A percentile compares a stretch with the other conserved stretches of the same genome.
Evolutionary conservation across 768 basidiomycete species (phyloP).

Genomic region (Lactarius pseudohatsudake): DNA sequence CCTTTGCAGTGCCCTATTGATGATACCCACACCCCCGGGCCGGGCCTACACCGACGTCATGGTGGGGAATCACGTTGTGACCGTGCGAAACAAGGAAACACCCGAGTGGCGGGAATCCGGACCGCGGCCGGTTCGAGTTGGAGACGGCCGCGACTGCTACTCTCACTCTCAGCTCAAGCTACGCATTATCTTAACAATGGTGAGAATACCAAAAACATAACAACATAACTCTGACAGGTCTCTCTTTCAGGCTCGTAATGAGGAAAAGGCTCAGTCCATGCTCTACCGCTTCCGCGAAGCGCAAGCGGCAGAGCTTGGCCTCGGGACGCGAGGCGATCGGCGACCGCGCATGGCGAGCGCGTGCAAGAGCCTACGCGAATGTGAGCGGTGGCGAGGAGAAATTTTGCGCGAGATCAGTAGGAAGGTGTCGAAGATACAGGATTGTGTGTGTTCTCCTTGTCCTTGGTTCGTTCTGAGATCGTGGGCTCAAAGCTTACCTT

Average conservation of each 20-base stretch:
- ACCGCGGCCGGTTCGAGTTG: background rate
- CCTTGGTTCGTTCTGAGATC: background rate
- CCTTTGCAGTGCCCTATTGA: too few species aligned
- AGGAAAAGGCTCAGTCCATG: constrained; percentile 97
- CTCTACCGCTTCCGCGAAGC: constrained; percentile 95
- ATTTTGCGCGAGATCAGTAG: constrained; percentile 91
- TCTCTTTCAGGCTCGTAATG: constrained; percentile 80
- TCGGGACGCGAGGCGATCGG: constrained; percentile 81
- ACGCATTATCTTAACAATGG: constrained; percentile 12
- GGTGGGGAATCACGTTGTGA: too few species aligned
- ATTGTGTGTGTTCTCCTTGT: constrained; percentile 52
- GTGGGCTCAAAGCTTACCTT: constrained; percentile 1
- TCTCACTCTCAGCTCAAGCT: background rate
- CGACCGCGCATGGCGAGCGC: constrained; percentile 89
- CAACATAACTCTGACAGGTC: background rate
- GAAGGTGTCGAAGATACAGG: constrained; percentile 98
- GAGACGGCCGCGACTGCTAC: too few species aligned
- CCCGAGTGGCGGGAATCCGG: background rate
- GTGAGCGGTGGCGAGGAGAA: constrained; percentile 95
- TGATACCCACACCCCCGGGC: too few species aligned
- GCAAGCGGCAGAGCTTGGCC: constrained; percentile 92
- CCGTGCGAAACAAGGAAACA: too few species aligned
- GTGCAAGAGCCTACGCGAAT: constrained; percentile 89
- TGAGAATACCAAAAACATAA: background rate
- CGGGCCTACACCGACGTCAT: too few species aligned